A percentile compares a stretch with the other conserved stretches of the same genome.
phyloP scores from a whole-genome alignment of 441 rosid genomes.

The California macrophylla region DNA sequence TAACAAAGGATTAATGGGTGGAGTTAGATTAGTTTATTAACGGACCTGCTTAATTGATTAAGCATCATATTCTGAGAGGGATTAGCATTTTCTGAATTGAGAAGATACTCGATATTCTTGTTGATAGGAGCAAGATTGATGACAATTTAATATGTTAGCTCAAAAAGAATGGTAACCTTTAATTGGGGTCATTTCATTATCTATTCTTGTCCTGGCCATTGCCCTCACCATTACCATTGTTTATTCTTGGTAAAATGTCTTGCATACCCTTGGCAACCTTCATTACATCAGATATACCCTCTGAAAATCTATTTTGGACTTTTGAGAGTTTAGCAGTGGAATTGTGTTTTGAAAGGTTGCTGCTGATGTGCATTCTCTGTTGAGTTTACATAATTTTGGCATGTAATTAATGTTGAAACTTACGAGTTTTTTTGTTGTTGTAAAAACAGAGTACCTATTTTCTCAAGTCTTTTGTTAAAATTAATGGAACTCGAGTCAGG shows the following conservation, averaged over 20 bases:
- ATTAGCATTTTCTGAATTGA: constrained; percentile 15
- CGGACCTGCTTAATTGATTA: background rate
- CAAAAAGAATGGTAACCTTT: constrained; percentile 5
- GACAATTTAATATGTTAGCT: background rate
- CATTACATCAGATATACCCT: background rate
- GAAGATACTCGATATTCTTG: background rate
- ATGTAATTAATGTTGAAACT: background rate
- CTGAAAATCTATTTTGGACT: background rate
- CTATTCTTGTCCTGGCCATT: background rate
- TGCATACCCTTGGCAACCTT: background rate
- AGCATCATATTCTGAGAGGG: constrained; percentile 20
- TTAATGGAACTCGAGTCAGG: background rate
- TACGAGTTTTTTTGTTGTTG: background rate
- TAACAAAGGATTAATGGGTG: constrained; percentile 5
- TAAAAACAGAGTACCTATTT: background rate
- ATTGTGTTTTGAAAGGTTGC: background rate
- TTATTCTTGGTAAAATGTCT: background rate
- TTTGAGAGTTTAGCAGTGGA: background rate
- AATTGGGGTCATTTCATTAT: constrained; percentile 5
- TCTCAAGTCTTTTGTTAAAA: background rate
- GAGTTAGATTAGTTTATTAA: constrained; percentile 9
- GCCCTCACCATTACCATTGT: background rate
- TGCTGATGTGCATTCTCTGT: background rate
- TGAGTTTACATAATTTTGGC: background rate
- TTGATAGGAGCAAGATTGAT: constrained; percentile 1